phyloP scores from a whole-genome alignment of 108 stramenopile species.

The Mediolabrus comicus region DNA sequence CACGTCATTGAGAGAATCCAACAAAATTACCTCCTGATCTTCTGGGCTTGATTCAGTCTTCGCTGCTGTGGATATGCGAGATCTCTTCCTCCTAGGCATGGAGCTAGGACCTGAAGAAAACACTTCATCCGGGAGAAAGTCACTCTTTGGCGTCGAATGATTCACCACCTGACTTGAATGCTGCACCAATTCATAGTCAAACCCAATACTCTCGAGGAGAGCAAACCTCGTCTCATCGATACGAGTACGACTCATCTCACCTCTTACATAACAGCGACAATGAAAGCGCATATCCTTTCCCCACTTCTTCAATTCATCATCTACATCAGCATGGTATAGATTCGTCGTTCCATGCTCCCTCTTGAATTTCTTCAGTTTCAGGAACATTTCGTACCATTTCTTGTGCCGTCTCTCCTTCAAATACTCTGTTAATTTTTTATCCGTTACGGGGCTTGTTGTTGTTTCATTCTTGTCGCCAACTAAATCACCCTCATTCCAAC shows the following conservation, averaged over 20 bases:
- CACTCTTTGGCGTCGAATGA: background rate
- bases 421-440: background rate
- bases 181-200: background rate
- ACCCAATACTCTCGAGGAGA: background rate
- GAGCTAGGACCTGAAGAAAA: background rate
- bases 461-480: background rate
- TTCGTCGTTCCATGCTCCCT: background rate
- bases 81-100: background rate
- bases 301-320: background rate
- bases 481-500: background rate
- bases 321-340: background rate
- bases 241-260: background rate
- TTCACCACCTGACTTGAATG: background rate
- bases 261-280: background rate
- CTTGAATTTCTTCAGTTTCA: constrained; percentile 8
- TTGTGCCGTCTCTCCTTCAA: background rate
- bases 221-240: background rate
- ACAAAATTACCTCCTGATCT: constrained; percentile 9
- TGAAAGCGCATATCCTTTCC: background rate
- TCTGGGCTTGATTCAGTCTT: background rate
- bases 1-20: constrained; percentile 13
- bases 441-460: background rate
- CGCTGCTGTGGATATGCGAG: background rate
- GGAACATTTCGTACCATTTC: background rate
- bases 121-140: background rate